Base-by-base conservation (phyloP, 371 early-diverging fungal species). In the Mucor mucedo region DNA sequence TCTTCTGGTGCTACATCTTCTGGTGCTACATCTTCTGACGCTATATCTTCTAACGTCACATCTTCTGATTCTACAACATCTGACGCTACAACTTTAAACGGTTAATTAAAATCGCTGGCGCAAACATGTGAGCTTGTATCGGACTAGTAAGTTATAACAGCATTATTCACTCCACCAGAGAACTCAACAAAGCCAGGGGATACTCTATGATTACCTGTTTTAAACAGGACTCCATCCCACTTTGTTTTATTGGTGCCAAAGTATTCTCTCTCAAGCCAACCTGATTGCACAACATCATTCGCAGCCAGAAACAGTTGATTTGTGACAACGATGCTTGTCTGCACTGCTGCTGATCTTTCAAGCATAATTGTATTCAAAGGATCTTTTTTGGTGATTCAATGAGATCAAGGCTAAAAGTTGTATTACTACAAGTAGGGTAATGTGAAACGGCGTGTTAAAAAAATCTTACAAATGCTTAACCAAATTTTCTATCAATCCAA, bases 331-430 rank as follows among this genome's bases (percentile, higher is more conserved):
- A 50, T 56, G 32, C 49, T 63, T 40, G 50, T 55, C 9, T 56
- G 56, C 10, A 53, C 54, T 56, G 56, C 63, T 56, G 57, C 63
- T 63, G 57, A 29, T n/a, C 63, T 63, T 56, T 63, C 63, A 41
- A 57, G 57, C 14, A 39, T 16, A 1, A 1, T 50, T 14, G 5
- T 41, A 42, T 63, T 63, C 27, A 63, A 49, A 40, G 57, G 57
- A 39, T 57, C n/a, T n/a, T 63, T 49, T 56, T 55, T 14, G 52
- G 57, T 56, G 63, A 63, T 33, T 56, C 56, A 40, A 56, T 63
- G 41, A 63, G 13, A 50, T 56, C 57, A 39, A 63, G 56, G 57
- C 55, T 62, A 62, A 30, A 62, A 45, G n/a, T 27, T 55, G 58
- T 62, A 16, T 55, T 62, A 47, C 16, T 45, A 55, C 47, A 33